Base-by-base conservation (phyloP, 768 basidiomycete genomes). In the Termitomyces sp. region DNA sequence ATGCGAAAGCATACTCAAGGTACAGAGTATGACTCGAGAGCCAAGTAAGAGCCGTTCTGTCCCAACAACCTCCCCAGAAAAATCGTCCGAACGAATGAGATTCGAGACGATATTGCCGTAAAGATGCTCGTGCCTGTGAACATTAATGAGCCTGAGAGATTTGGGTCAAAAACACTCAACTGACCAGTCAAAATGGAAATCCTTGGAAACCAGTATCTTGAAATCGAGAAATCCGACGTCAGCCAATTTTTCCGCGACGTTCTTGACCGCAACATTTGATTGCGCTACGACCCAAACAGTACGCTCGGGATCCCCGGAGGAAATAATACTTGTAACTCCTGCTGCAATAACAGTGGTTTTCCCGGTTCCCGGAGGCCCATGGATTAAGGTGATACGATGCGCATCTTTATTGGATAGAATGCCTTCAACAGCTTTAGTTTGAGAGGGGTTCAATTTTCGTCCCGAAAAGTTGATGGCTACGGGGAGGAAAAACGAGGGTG, bases 241-340 rank as follows among this genome's bases (percentile, higher is more conserved):
- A 2, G 72, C 76, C 12, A 90, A 66, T 62, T 87, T 89, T 63
- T 88, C 87, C 17, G 88, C 88, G 61, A 90, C 87, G 60, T 89
- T 89, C 68, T 88, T 89, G 35, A 91, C 87, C 32, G 88, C 89
- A 52, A 90, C 80, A 67, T 91, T 90, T 10, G 85, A 86, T 59
- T 89, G 86, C 3, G 88, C 85, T 52, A 85, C 70, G 9, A 91
- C 75, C 83, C 85, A 91, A 10, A 88, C 70, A 0, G 79, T 75
- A 3, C 55, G 54, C 8, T 35, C 47, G 17, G 61, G 57, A 41
- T 69, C 65, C 19, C 17, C 37, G 0, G 66, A 67, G 2, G 53
- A 55, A 19, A 73, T 64, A 50, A 75, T 66, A 54, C 72, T 75
- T 0, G 70, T 64, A 4, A 79, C 73, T 59, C 72, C 72, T 0